These are phyloP conservation scores for Brachypodium distachyon DNA, from an alignment of 202 grass and related monocot genomes.

Conservation along the genomic window DNA sequence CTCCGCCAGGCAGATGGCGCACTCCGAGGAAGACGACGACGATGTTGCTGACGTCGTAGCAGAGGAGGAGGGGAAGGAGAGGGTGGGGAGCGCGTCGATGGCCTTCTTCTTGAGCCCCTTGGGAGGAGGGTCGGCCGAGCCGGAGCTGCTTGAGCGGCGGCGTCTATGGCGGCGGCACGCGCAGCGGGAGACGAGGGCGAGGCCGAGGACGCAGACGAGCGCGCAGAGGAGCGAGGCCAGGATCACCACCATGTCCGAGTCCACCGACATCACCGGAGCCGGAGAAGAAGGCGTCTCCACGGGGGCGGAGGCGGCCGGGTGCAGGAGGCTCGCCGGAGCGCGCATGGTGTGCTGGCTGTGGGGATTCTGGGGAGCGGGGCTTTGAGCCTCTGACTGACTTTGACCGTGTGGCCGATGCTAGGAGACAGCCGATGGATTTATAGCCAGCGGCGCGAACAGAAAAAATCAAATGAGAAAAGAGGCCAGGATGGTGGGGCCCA, in stretches of 20 bases:
- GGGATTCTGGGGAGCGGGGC: too few species aligned
- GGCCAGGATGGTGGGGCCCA: too few species aligned
- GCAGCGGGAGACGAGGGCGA: neutral
- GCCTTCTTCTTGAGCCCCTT: neutral
- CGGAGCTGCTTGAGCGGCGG: too few species aligned
- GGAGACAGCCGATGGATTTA: too few species aligned
- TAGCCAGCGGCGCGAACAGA: too few species aligned
- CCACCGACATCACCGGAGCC: neutral
- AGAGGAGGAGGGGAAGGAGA: neutral
- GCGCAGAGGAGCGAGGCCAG: constrained; percentile 48
- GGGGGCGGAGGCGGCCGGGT: neutral
- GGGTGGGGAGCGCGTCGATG: neutral
- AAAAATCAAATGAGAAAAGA: too few species aligned
- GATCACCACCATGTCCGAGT: constrained; percentile 46
- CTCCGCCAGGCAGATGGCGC: constrained; percentile 35
- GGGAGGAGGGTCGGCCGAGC: too few species aligned
- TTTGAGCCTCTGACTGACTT: too few species aligned
- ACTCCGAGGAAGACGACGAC: neutral
- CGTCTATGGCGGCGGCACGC: constrained; percentile 10
- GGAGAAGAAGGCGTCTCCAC: too few species aligned
- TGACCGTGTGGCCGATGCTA: too few species aligned
- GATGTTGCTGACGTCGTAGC: neutral
- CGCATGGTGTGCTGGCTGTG: constrained; percentile 14
- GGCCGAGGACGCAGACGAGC: constrained; percentile 35
- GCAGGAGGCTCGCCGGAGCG: constrained; percentile 11